Percentiles rank a stretch among this genome's conserved stretches.
These are phyloP conservation scores for Nigrospora sphaerica DNA, from an alignment of 2,329 filamentous ascomycete species.

Conservation along the genomic window DNA sequence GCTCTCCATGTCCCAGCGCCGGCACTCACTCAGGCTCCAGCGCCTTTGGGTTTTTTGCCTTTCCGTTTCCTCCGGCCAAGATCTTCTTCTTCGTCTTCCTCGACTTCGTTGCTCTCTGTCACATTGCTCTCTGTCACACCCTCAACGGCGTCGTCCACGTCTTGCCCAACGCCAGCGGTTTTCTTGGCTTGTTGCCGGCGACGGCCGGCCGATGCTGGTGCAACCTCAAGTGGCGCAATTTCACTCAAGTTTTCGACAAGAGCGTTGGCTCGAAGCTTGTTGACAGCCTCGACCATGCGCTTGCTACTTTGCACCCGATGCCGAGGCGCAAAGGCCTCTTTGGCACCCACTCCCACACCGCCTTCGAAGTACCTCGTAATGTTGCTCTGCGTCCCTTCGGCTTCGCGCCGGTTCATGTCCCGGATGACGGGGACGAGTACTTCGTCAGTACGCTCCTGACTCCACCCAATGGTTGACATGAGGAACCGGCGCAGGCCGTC, in stretches of 20 bases:
- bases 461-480: conserved; percentile 91
- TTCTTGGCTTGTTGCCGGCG: background rate
- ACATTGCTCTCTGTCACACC: background rate
- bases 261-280: conserved; percentile 54
- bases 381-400: conserved; percentile 90
- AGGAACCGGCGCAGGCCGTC: conserved; percentile 77
- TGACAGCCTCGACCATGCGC: conserved; percentile 70
- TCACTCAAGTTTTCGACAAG: conserved; percentile 2
- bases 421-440: conserved; percentile 90
- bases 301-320: conserved; percentile 61
- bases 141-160: background rate
- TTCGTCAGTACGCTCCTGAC: conserved; percentile 85
- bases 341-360: conserved; percentile 58
- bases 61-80: background rate
- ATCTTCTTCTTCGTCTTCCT: background rate
- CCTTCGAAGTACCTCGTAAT: conserved; percentile 91
- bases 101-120: background rate
- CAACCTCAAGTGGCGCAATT: background rate
- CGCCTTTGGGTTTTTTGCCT: background rate
- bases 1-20: no score
- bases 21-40: background rate
- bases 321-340: conserved; percentile 63
- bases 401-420: conserved; percentile 85
- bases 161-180: background rate
- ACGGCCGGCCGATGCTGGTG: background rate